Evolutionary conservation across 805 yeast genomes (phyloP).

Genomic region (Yamadazyma kitorensis): DNA sequence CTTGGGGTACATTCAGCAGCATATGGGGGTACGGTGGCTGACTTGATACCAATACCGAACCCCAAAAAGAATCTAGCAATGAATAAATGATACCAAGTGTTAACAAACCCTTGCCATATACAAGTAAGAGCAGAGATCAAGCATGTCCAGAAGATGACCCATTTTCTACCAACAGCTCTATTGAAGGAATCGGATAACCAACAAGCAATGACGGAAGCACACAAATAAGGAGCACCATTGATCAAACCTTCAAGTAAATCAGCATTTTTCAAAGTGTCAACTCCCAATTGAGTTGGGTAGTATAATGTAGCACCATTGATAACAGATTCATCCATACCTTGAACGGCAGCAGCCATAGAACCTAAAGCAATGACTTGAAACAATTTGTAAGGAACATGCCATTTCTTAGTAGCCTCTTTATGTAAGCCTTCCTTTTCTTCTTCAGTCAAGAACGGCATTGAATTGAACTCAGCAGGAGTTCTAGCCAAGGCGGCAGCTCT

Average conservation of each 20-base stretch:
- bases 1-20: conserved; percentile 63
- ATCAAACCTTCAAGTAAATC: conserved; percentile 61
- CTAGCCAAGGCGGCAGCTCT: conserved; percentile 60
- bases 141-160: conserved; percentile 60
- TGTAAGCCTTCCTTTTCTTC: conserved; percentile 49
- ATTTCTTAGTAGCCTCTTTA: conserved; percentile 41
- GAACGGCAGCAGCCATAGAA: conserved; percentile 68
- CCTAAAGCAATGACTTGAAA: conserved; percentile 54
- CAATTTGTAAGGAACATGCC: conserved; percentile 49
- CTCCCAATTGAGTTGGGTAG: conserved; percentile 55
- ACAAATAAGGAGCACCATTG: conserved; percentile 63
- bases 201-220: conserved; percentile 55
- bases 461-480: conserved; percentile 51
- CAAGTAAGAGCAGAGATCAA: conserved; percentile 56
- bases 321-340: conserved; percentile 75
- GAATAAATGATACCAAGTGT: conserved; percentile 58
- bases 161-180: conserved; percentile 53
- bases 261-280: conserved; percentile 38
- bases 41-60: conserved; percentile 65
- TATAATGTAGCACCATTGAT: conserved; percentile 64
- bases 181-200: conserved; percentile 58
- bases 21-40: conserved; percentile 66
- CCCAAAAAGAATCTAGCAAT: conserved; percentile 60
- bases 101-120: conserved; percentile 65
- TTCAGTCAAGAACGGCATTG: conserved; percentile 48